Conservation (phyloP, 495 filamentous ascomycete species). For the Annulohypoxylon moriforme region DNA sequence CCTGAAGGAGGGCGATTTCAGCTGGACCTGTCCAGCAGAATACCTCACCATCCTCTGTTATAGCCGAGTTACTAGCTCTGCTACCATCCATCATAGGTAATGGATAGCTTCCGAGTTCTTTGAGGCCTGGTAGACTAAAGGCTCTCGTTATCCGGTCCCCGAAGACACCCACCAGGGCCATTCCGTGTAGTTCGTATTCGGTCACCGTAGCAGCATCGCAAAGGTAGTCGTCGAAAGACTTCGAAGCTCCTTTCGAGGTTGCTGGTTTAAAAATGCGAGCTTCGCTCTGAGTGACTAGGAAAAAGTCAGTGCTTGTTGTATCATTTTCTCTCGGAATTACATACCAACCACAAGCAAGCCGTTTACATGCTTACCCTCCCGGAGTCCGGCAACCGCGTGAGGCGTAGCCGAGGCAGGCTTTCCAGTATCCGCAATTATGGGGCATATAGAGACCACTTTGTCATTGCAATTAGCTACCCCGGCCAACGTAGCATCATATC, state of each 20-base stretch:
- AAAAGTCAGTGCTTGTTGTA: constrained; percentile 8
- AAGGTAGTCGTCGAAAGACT: constrained; percentile 82
- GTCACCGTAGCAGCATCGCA: constrained; percentile 82
- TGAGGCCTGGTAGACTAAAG: constrained; percentile 86
- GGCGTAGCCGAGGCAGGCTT: constrained; percentile 79
- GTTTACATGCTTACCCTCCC: constrained; percentile 75
- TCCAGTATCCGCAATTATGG: constrained; percentile 82
- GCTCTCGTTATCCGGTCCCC: constrained; percentile 80
- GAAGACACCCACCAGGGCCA: constrained; percentile 85
- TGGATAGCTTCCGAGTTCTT: constrained; percentile 78
- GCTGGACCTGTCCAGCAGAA: constrained; percentile 91
- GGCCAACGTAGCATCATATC: constrained; percentile 79
- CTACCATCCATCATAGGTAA: constrained; percentile 76
- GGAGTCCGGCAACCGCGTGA: constrained; percentile 73
- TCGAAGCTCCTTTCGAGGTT: constrained; percentile 84
- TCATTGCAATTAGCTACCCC: constrained; percentile 76
- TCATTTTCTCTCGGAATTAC: constrained; percentile 20
- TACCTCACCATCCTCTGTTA: constrained; percentile 81
- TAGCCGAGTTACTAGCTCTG: constrained; percentile 71
- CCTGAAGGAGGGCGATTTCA: constrained; percentile 80
- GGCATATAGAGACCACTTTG: constrained; percentile 77
- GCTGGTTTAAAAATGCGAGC: constrained; percentile 88
- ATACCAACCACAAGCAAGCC: constrained; percentile 71
- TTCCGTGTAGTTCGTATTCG: constrained; percentile 75
- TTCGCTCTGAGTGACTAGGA: constrained; percentile 74